These are phyloP conservation scores for Fusarium pilosicola DNA, from an alignment of 2,329 filamentous ascomycete species.

Conservation along the genomic window DNA sequence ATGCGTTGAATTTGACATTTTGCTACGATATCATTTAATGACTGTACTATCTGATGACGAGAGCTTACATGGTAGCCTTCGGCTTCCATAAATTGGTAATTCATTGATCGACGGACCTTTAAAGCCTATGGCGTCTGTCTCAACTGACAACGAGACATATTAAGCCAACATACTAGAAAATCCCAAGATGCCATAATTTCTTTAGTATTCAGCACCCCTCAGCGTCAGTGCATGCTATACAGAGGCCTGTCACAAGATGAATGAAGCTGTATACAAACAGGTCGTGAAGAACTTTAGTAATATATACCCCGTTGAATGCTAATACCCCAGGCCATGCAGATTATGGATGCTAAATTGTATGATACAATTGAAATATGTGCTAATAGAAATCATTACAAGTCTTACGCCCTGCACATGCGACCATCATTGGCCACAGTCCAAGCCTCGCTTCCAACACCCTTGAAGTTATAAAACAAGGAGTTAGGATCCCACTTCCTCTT, in stretches of 20 bases:
- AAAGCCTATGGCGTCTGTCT: too few relatives aligned
- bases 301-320: neutral
- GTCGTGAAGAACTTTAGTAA: neutral
- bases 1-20: neutral
- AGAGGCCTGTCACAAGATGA: too few relatives aligned
- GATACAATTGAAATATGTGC: neutral
- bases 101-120: too few relatives aligned
- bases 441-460: slow-evolving; percentile 63
- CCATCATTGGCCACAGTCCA: slow-evolving; percentile 49
- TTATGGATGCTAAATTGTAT: neutral
- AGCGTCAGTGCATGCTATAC: neutral
- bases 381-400: neutral
- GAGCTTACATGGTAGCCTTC: neutral
- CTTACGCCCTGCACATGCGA: slow-evolving; percentile 25
- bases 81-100: rapidly evolving
- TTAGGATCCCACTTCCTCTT: slow-evolving; percentile 63
- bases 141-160: too few relatives aligned
- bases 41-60: rapidly evolving
- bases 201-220: neutral
- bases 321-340: neutral
- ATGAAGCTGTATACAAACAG: too few relatives aligned
- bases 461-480: slow-evolving; percentile 57
- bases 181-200: neutral
- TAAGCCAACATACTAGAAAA: too few relatives aligned
- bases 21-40: too few relatives aligned